Conservation (phyloP, 768 basidiomycete species). For the Auricularia auricula-judae region DNA sequence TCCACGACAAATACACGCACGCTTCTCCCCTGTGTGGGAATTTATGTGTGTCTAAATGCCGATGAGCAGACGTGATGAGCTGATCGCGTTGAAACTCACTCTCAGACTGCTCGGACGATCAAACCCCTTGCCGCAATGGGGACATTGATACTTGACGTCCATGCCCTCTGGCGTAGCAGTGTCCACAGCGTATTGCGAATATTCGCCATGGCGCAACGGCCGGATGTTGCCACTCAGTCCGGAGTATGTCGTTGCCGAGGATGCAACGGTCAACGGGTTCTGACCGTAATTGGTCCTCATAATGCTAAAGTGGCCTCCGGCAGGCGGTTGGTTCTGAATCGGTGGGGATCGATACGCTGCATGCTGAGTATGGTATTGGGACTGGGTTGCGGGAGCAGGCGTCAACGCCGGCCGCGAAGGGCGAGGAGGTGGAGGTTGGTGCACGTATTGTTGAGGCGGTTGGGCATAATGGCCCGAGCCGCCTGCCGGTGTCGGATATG, state of each 20-base stretch:
- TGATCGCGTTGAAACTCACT: neutral
- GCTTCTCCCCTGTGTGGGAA: conserved; percentile 58
- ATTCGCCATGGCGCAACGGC: neutral
- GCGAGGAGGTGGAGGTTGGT: neutral
- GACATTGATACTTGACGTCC: conserved; percentile 19
- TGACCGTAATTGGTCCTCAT: neutral
- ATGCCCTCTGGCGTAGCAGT: neutral
- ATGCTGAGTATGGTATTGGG: neutral
- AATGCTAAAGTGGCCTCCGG: neutral
- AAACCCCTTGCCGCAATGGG: conserved; percentile 50
- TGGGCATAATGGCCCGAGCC: neutral
- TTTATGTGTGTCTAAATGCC: conserved; percentile 42
- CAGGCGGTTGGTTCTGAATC: neutral
- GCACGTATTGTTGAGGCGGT: neutral
- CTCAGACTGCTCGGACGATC: conserved; percentile 57
- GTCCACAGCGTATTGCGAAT: neutral
- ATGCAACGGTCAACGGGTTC: neutral
- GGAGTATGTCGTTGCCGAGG: neutral
- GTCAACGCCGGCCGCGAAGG: neutral
- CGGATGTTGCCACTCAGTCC: neutral
- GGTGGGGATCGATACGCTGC: neutral
- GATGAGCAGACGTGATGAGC: neutral
- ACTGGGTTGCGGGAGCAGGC: neutral
- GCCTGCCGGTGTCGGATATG: neutral
- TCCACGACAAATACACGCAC: conserved; percentile 25